These are phyloP conservation scores for Hirschioporus abietinus DNA, from an alignment of 768 basidiomycete genomes.

Conservation along the genomic window DNA sequence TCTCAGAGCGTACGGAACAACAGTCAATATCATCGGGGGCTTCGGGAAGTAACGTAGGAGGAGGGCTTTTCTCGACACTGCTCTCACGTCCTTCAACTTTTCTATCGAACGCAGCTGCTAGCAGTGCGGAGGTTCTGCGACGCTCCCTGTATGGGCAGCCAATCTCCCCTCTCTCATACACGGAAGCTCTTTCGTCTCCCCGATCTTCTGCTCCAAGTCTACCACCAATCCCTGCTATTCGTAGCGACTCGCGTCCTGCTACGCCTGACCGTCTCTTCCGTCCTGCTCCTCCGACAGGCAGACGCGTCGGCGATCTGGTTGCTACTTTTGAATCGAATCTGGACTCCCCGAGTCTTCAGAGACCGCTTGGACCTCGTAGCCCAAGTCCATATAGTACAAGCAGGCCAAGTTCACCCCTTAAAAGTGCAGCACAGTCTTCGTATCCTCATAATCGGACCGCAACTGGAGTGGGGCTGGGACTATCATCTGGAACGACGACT, in stretches of 20 bases:
- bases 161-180: conserved; percentile 34
- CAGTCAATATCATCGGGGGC: conserved; percentile 52
- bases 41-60: conserved; percentile 20
- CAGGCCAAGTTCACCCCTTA: background rate
- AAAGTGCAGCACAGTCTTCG: background rate
- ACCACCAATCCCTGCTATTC: conserved; percentile 31
- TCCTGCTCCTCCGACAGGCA: conserved; percentile 32
- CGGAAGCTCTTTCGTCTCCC: conserved; percentile 48
- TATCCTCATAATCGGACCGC: background rate
- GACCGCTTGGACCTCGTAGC: conserved; percentile 34
- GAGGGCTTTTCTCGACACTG: background rate
- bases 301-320: conserved; percentile 65
- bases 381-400: conserved; percentile 22
- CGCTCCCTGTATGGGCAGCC: conserved; percentile 40
- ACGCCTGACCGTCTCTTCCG: conserved; percentile 25
- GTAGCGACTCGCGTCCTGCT: conserved; percentile 36
- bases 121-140: conserved; percentile 34
- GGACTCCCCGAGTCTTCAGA: conserved; percentile 31
- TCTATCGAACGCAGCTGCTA: conserved; percentile 24
- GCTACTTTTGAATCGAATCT: conserved; percentile 57
- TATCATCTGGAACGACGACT: background rate
- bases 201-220: conserved; percentile 40
- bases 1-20: conserved; percentile 75
- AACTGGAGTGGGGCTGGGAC: background rate
- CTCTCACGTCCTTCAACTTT: background rate